Base-by-base conservation (phyloP, 2,329 filamentous ascomycete genomes). In the Coniochaeta sp. region DNA sequence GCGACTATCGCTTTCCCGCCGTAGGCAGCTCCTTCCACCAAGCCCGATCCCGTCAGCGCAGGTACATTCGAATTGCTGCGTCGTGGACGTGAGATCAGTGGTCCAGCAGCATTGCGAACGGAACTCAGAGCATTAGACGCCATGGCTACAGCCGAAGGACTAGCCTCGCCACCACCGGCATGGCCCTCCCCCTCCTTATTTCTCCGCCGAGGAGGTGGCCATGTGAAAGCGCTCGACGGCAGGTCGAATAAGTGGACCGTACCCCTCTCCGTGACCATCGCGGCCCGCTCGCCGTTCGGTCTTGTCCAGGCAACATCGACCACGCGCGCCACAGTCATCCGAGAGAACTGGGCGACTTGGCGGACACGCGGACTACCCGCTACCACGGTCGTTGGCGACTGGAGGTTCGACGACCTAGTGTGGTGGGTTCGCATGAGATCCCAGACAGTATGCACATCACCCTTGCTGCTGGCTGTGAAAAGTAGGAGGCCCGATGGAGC, bases 241-340 rank as follows among this genome's bases (percentile, higher is more conserved):
- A 98, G 84, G 65, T 96, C 90, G 64, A 96, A 88, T 50, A 98
- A 84, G 74, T 99, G 95, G 12, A 97, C 87, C 9, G 95, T 99
- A n/a, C 93, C 92, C 66, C 93, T 90, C 68, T 96, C 91, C 0
- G 95, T 98, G 28, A 97, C 86, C 76, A 99, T 87, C 1, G 93
- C 93, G 43, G 96, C 77, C 61, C 90, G 88, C 70, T 96, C 90
- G 24, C 90, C 91, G 60, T 88, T 87, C 3, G 90, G 90, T 59
- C 85, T 83, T 1, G 89, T 89, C 95, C 95, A 99, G 3, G 87
- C 86, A 47, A 96, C 90, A 69, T 97, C 93, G 24, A 97, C 84
- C 60, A 98, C 91, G 59, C 90, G 89, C 3, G 95, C 91, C 57
- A 93, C 89, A 1, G 93, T 98, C 84, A 97, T 89, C 44, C 95